These are phyloP conservation scores for Phlebiopsis gigantea DNA, from an alignment of 768 basidiomycete species.

Conservation along the genomic window DNA sequence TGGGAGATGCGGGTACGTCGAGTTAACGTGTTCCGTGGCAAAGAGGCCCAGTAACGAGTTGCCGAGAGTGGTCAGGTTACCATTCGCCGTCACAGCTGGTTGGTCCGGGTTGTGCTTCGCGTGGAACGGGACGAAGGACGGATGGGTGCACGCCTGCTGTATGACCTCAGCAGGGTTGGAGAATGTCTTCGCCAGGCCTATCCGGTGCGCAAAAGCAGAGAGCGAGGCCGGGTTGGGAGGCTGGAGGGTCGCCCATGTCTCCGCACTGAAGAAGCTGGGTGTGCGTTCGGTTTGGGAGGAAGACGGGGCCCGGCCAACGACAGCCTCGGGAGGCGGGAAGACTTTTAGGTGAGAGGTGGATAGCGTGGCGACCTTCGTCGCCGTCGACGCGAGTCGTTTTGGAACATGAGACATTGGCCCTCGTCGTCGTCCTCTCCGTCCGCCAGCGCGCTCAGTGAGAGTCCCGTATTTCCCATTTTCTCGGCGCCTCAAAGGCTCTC, in stretches of 20 bases:
- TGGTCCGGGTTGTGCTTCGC: slow-evolving; percentile 52
- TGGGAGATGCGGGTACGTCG: slow-evolving; percentile 84
- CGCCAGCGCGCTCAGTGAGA: slow-evolving; percentile 5
- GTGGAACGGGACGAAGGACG: slow-evolving; percentile 56
- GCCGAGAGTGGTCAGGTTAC: slow-evolving; percentile 67
- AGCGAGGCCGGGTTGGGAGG: slow-evolving; percentile 69
- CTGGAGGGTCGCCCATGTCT: slow-evolving; percentile 66
- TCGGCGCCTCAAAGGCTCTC: not conserved
- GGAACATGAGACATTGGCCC: slow-evolving; percentile 54
- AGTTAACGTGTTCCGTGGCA: slow-evolving; percentile 76
- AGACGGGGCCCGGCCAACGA: slow-evolving; percentile 21
- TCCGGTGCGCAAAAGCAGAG: slow-evolving; percentile 69
- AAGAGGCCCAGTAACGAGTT: slow-evolving; percentile 90
- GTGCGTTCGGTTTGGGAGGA: slow-evolving; percentile 12
- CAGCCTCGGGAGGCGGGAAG: slow-evolving; percentile 60
- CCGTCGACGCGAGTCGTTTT: slow-evolving; percentile 45
- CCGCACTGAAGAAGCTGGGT: slow-evolving; percentile 46
- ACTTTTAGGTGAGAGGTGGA: slow-evolving; percentile 47
- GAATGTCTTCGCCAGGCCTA: slow-evolving; percentile 62
- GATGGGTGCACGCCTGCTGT: slow-evolving; percentile 76
- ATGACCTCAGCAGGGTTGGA: slow-evolving; percentile 44
- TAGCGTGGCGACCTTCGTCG: slow-evolving; percentile 45
- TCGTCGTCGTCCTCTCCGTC: slow-evolving; percentile 12
- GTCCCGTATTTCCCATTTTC: slow-evolving; percentile 5
- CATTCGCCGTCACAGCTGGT: slow-evolving; percentile 61